phyloP scores from a whole-genome alignment of 495 filamentous ascomycete species.

The Aspergillus ostianus region DNA sequence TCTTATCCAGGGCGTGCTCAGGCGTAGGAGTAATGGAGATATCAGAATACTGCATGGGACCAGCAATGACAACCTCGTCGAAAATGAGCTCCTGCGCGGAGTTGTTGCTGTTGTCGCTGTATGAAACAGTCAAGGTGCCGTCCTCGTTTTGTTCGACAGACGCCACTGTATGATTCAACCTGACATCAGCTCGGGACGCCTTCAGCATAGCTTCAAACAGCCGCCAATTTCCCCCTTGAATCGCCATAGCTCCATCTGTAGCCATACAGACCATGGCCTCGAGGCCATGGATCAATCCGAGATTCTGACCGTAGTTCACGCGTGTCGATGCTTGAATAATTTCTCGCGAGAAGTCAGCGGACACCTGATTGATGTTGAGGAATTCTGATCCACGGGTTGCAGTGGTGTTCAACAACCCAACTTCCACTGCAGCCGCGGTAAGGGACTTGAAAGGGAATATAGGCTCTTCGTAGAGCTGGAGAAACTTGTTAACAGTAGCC shows the following conservation, averaged over 20 bases:
- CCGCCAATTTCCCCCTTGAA: constrained; percentile 90
- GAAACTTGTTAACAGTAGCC: constrained; percentile 66
- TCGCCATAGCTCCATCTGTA: constrained; percentile 73
- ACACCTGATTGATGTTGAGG: constrained; percentile 66
- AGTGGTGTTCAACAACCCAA: constrained; percentile 64
- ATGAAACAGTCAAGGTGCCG: constrained; percentile 51
- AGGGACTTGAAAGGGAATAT: constrained; percentile 82
- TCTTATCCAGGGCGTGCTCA: constrained; percentile 59
- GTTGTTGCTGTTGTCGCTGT: constrained; percentile 25
- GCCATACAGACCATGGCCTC: constrained; percentile 95
- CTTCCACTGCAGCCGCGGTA: constrained; percentile 58
- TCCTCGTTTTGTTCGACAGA: constrained; percentile 50
- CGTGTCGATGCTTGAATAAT: constrained; percentile 90
- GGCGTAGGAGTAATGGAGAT: constrained; percentile 56
- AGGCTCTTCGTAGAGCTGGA: constrained; percentile 77
- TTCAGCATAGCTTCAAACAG: constrained; percentile 84
- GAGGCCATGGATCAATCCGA: constrained; percentile 80
- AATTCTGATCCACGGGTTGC: constrained; percentile 68
- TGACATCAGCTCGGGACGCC: constrained; percentile 55
- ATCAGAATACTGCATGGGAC: constrained; percentile 73
- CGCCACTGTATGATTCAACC: constrained; percentile 69
- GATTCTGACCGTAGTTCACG: constrained; percentile 93
- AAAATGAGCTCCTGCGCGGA: constrained; percentile 43
- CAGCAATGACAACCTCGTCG: constrained; percentile 77
- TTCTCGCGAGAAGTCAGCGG: constrained; percentile 67